Conservation (phyloP, 495 filamentous ascomycete species). For the Umbilicaria muhlenbergii region DNA sequence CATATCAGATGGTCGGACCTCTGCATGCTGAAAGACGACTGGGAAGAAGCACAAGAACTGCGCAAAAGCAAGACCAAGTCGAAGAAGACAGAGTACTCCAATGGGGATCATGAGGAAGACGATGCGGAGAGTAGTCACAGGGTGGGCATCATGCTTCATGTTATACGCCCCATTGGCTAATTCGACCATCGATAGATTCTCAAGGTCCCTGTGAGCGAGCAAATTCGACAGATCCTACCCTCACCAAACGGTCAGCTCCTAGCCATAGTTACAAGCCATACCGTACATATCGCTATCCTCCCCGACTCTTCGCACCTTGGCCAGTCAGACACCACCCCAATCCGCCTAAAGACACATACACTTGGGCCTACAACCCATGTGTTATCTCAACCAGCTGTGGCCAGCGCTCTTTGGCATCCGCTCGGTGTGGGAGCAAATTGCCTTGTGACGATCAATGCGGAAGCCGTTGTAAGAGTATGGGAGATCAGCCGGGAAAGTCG, state of each 20-base stretch:
- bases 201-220: conserved; percentile 51
- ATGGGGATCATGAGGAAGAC: conserved; percentile 8
- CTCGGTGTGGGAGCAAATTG: conserved; percentile 54
- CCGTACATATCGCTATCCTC: conserved; percentile 63
- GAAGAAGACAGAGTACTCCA: conserved; percentile 3
- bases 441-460: conserved; percentile 69
- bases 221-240: conserved; percentile 66
- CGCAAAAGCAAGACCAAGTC: conserved; percentile 19
- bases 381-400: conserved; percentile 59
- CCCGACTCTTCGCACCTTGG: conserved; percentile 62
- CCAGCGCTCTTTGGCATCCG: conserved; percentile 75
- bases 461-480: conserved; percentile 77
- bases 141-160: conserved; percentile 1
- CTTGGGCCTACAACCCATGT: conserved; percentile 82
- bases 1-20: conserved; percentile 80
- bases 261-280: conserved; percentile 70
- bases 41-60: conserved; percentile 31
- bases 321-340: conserved; percentile 39
- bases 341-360: conserved; percentile 69
- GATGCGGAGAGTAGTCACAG: conserved; percentile 8
- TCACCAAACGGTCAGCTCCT: conserved; percentile 67
- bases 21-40: conserved; percentile 55
- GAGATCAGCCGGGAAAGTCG: conserved; percentile 65
- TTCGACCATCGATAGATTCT: conserved; percentile 21
- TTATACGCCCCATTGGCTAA: not conserved